Evolutionary conservation across 1,284 basidiomycete species (phyloP), one percentile per base, ranked within the genome.

Genomic region (Papiliotrema flavescens): DNA sequence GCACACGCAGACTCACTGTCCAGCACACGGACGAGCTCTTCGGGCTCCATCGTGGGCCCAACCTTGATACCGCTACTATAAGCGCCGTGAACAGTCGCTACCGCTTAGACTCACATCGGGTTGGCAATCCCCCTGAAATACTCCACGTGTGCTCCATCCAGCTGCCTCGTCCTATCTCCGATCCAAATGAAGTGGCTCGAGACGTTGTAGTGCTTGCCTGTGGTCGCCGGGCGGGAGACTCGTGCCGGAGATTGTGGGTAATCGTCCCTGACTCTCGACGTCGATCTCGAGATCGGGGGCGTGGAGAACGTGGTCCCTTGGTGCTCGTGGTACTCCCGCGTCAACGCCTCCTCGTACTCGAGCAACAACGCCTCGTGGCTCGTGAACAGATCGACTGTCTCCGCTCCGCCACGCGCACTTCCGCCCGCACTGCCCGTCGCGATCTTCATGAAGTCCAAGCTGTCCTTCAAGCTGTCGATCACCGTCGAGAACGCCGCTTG

Each of bases 161-260:
- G 78, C 75, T 96, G 90, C 43, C 95, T 80, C n/a, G 95, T 98
- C 47, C 95, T 84, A 77, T 98, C 95, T 0, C 95, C 95, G 52
- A 98, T 89, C 95, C 95, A 98, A 56, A 98, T 78, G 75, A 95
- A 95, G 73, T 96, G 94, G 5, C 90, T 89, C 6, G 90, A 90
- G 8, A 68, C 62, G 59, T 76, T 76, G 64, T 76, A 75, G 60
- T 57, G 71, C 55, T 69, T 73, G 11, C 48, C 50, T 26, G 35
- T 19, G 8, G 44, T 19, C 17, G 51, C 45, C 2, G 46, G 20
- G 26, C 50, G 56, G 23, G 57, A 35, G 17, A 54, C 55, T 36
- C 66, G 55, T 8, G 56, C 63, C 2, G 66, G 66, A 23, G 66
- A 68, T 26, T 64, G 64, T 2, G 64, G 55, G 55, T 62, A 57